Evolutionary conservation across 2,329 filamentous ascomycete genomes (phyloP), one percentile per base, ranked within the genome.

Genomic region (Sphaceloma murrayae): DNA sequence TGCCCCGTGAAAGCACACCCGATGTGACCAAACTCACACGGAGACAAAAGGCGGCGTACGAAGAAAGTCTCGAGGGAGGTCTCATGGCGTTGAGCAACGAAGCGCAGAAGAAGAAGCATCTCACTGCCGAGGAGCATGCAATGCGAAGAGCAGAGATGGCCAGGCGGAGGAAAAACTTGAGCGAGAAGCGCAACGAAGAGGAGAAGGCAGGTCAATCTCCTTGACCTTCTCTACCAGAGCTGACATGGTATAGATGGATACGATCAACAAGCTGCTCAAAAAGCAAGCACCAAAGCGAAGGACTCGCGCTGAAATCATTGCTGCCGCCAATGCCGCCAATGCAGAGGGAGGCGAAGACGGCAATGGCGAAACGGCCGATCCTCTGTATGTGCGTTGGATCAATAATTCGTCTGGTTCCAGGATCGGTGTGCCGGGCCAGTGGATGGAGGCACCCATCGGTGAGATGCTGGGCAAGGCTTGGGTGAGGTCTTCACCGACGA

Each of bases 191-290:
- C n/a, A 82, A 83, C 45, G 80, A 85, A 55, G 81, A 85, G 63
- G 81, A 85, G 60, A 85, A 85, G 71, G 76, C 79, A 57, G 19
- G 58, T 50, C 18, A 8, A 31, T 7, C 11, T n/a, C 5, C 45
- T 27, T n/a, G 10, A 10, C 27, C 13, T 8, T 18, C 40, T 59
- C 27, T 29, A 13, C n/a, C 11, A 1, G 39, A 13, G 50, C 46
- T 34, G 13, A 27, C 11, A 22, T 14, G n/a, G 2, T 22, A 13
- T 48, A 88, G 83, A 85, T 86, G 75, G 85, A 89, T 68, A 91
- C 85, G 0, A 89, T 91, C 73, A 88, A 91, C 68, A 87, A 88
- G 56, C 77, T 91, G 2, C 76, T 91, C 43, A 87, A 87, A 63
- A 87, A 88, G 59, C 85, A 88, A 60, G 82, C 84, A 1, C 80